Evolutionary conservation across 805 yeast species (phyloP).

Genomic region (Blastobotrys peoriensis): DNA sequence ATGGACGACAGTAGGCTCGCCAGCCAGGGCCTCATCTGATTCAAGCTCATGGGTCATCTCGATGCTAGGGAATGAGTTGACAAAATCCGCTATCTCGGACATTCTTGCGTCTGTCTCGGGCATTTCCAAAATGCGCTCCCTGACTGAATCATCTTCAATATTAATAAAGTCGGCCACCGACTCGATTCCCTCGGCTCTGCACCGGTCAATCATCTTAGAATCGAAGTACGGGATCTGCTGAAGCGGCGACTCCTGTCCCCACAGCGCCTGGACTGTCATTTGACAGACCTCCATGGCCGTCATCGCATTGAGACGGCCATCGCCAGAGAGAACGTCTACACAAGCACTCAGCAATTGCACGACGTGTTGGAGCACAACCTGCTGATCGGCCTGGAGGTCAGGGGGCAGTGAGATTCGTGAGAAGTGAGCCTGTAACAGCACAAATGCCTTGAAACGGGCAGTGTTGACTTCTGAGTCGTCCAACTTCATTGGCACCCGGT

Average conservation of each 20-base stretch:
- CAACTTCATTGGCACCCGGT: slow-evolving; percentile 57
- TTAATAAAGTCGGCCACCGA: slow-evolving; percentile 75
- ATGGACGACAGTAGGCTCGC: slow-evolving; percentile 42
- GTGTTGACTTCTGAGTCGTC: slow-evolving; percentile 36
- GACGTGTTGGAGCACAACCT: slow-evolving; percentile 43
- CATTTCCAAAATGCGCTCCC: slow-evolving; percentile 56
- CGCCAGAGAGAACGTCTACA: slow-evolving; percentile 71
- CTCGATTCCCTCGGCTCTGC: slow-evolving; percentile 47
- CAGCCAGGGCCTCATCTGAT: slow-evolving; percentile 37
- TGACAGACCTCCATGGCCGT: slow-evolving; percentile 83
- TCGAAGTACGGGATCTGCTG: slow-evolving; percentile 74
- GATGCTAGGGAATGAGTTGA: slow-evolving; percentile 82
- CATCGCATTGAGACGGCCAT: slow-evolving; percentile 72
- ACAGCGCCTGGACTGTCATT: slow-evolving; percentile 79
- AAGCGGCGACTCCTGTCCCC: slow-evolving; percentile 75
- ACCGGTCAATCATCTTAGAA: slow-evolving; percentile 44
- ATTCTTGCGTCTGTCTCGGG: slow-evolving; percentile 39
- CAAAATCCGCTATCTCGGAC: slow-evolving; percentile 73
- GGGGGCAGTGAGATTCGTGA: slow-evolving; percentile 57
- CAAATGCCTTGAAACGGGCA: slow-evolving; percentile 63
- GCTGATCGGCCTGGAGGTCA: slow-evolving; percentile 56
- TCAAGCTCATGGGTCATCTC: slow-evolving; percentile 54
- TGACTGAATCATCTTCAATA: slow-evolving; percentile 58
- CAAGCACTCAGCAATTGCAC: slow-evolving; percentile 55
- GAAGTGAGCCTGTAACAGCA: slow-evolving; percentile 76